phyloP scores from a whole-genome alignment of 1,284 basidiomycete genomes.

The Sanghuangporus sanghuang region DNA sequence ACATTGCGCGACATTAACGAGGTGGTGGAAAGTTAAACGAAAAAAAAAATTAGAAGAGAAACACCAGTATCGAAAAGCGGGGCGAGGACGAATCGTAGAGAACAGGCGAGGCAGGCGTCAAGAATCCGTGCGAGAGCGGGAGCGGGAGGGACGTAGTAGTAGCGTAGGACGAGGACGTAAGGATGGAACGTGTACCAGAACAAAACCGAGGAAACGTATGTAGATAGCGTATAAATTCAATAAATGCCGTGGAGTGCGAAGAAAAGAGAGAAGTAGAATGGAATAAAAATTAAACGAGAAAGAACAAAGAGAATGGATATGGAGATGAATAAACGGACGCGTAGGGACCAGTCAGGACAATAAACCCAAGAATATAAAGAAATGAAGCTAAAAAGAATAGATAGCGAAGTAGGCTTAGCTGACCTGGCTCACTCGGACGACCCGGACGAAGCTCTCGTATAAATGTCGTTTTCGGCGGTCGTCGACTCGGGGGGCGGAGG shows the following conservation, averaged over 20 bases:
- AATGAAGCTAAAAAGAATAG: conserved; percentile 9
- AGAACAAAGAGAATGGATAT: not conserved
- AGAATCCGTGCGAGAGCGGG: not conserved
- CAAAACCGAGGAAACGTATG: not conserved
- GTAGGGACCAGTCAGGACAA: not conserved
- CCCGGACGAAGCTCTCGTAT: conserved; percentile 54
- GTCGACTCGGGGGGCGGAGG: conserved; percentile 37
- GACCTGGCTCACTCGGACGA: conserved; percentile 49
- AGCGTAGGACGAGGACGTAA: not conserved
- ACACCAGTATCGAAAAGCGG: not conserved
- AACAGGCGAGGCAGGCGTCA: not conserved
- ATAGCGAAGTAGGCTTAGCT: conserved; percentile 28
- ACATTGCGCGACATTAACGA: not conserved
- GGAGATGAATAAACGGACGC: not conserved
- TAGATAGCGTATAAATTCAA: conserved; percentile 13
- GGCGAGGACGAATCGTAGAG: not conserved
- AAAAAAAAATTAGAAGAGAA: not conserved
- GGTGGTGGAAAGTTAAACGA: not conserved
- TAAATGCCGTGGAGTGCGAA: not conserved
- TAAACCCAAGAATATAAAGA: not conserved
- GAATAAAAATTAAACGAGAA: not conserved
- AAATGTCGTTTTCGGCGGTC: conserved; percentile 45
- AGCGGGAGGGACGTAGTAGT: not conserved
- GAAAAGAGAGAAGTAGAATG: not conserved
- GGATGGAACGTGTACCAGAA: not conserved